phyloP scores from a whole-genome alignment of 768 basidiomycete species.

The Auricularia cornea region DNA sequence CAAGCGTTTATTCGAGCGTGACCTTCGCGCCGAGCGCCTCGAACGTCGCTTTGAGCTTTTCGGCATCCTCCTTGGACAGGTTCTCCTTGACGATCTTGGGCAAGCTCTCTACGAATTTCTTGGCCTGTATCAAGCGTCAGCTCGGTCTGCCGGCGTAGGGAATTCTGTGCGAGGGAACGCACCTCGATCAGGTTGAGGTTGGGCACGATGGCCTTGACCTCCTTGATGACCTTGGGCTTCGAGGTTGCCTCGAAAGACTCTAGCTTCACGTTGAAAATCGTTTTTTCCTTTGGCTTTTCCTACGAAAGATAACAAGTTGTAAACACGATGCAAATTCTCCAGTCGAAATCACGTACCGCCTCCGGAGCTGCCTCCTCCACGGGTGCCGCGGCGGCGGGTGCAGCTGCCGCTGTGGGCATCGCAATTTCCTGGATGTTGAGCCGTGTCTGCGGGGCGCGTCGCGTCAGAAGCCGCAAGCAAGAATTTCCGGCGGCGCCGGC shows the following conservation, averaged over 20 bases:
- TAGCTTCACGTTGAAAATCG: conserved; percentile 89
- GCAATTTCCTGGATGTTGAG: conserved; percentile 97
- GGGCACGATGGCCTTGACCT: conserved; percentile 92
- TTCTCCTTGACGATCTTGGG: conserved; percentile 94
- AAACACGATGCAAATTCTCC: neutral
- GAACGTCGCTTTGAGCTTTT: conserved; percentile 90
- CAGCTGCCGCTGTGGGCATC: conserved; percentile 68
- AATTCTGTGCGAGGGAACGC: conserved; percentile 25
- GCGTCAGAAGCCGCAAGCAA: neutral
- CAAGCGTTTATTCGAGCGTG: conserved; percentile 56
- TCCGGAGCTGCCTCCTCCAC: conserved; percentile 54
- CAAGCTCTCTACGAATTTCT: conserved; percentile 96
- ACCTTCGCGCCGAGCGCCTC: conserved; percentile 83
- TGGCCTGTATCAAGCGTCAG: conserved; percentile 56
- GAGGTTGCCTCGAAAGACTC: conserved; percentile 87
- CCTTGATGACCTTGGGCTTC: conserved; percentile 96
- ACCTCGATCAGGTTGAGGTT: conserved; percentile 97
- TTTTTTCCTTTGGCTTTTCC: conserved; percentile 99
- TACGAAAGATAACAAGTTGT: conserved; percentile 19
- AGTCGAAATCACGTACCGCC: conserved; percentile 32
- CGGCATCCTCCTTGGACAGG: conserved; percentile 92
- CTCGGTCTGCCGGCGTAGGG: neutral
- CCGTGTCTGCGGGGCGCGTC: conserved; percentile 50
- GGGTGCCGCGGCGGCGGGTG: conserved; percentile 42
- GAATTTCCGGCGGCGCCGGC: conserved; percentile 11